Conservation (phyloP, 2,329 filamentous ascomycete genomes). For the Periconia sp. region DNA sequence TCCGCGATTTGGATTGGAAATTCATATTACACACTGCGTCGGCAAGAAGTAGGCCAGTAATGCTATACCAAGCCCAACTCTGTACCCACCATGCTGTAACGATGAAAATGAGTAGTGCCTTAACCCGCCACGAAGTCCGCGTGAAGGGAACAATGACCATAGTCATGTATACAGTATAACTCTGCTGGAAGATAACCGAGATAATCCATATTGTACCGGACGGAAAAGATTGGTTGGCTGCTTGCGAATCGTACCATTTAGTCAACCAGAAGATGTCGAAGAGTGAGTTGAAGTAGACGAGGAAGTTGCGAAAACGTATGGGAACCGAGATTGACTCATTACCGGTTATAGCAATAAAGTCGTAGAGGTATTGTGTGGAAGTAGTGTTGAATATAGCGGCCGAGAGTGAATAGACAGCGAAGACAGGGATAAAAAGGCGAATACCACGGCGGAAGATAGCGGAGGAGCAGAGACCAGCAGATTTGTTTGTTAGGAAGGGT, state of each 20-base stretch:
- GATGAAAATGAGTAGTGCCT: conserved; percentile 49
- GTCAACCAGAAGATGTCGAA: conserved; percentile 56
- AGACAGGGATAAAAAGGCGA: conserved; percentile 50
- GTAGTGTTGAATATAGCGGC: conserved; percentile 42
- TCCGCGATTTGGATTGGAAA: conserved; percentile 33
- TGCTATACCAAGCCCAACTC: conserved; percentile 55
- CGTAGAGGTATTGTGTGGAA: conserved; percentile 40
- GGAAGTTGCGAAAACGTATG: conserved; percentile 43
- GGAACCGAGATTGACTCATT: conserved; percentile 48
- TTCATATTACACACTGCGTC: conserved; percentile 52
- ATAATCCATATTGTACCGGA: conserved; percentile 55
- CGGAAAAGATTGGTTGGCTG: conserved; percentile 52
- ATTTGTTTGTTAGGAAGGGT: conserved; percentile 49
- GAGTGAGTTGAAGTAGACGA: conserved; percentile 54
- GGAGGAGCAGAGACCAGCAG: conserved; percentile 43
- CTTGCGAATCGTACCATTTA: conserved; percentile 45
- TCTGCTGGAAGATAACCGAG: conserved; percentile 53
- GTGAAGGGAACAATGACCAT: conserved; percentile 56
- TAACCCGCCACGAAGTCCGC: conserved; percentile 49
- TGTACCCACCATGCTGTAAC: conserved; percentile 55
- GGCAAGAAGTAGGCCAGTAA: conserved; percentile 56
- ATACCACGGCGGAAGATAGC: conserved; percentile 51
- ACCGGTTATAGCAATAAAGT: conserved; percentile 44
- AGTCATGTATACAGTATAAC: conserved; percentile 56
- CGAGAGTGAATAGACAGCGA: conserved; percentile 49